Base-by-base conservation (phyloP, 2,329 filamentous ascomycete species). In the Uncinocarpus reesii region DNA sequence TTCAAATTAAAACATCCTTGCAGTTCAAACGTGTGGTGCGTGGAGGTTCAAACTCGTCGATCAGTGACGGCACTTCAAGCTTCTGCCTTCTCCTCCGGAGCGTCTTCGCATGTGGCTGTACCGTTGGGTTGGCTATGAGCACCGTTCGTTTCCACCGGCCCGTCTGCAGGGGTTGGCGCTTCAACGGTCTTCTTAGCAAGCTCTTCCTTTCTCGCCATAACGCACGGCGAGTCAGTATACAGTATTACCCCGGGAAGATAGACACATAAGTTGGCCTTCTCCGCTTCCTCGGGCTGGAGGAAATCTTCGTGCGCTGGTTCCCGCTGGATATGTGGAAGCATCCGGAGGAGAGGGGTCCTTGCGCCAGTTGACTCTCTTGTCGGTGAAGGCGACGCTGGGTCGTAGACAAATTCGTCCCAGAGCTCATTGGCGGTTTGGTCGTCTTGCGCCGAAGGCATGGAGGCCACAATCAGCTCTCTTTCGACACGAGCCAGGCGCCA, bases 401-500 rank as follows among this genome's bases (percentile, higher is more conserved):
- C 54, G 38, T 52, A 55, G 21, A 29, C 37, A 28, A 66, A 67
- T 52, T 68, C 66, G 16, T 58, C 51, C 65, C 65, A 69, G 4
- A 58, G 59, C 6, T 66, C 62, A 26, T 67, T 66, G 2, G 56
- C 52, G 11, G 60, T 56, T n/a, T 53, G 56, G 32, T 64, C 60
- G 1, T 65, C 58, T 21, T 66, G 61, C 0, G 64, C 62, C 0
- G 62, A 62, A 2, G 73, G 73, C 63, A 78, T 72, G 1, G 63
- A 67, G 2, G 75, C 75, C 8, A 69, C 64, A 42, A 79, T 74
- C 54, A 76, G 68, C 56, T 77, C 74, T 15, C 74, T 68, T 57
- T 78, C 76, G 26, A 79, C 70, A 7, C 76, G 70, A 4, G 75
- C 76, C 56, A 75, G 74, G 16, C 76, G 66, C 76, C 76, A 79